Conservation (phyloP, 2,329 filamentous ascomycete species). For the Epicoccum sorghinum region DNA sequence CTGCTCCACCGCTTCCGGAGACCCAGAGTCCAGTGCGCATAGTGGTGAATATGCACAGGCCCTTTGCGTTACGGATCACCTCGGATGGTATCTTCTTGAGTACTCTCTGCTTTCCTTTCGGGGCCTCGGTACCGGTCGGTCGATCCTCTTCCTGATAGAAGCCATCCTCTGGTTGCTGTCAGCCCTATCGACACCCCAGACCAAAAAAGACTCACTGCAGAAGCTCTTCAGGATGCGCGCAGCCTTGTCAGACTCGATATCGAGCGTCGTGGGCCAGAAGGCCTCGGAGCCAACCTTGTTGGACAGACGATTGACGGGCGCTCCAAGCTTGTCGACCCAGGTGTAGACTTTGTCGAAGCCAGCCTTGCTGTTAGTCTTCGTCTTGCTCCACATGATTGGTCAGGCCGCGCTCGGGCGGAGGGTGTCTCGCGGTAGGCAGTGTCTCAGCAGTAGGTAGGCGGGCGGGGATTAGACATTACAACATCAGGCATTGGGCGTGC, state of each 20-base stretch:
- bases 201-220: constrained; percentile 67
- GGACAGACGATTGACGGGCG: constrained; percentile 78
- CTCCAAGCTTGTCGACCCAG: constrained; percentile 70
- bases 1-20: constrained; percentile 87
- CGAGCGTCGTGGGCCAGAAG: constrained; percentile 84
- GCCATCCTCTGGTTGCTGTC: constrained; percentile 62
- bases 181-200: constrained; percentile 12
- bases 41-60: constrained; percentile 90
- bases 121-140: constrained; percentile 53
- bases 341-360: constrained; percentile 76
- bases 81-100: constrained; percentile 82
- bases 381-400: constrained; percentile 42
- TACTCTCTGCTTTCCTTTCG: constrained; percentile 67
- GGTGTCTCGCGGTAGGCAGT: constrained; percentile 22
- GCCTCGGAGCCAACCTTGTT: constrained; percentile 83
- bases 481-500: constrained; percentile 15
- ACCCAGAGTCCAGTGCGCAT: constrained; percentile 94
- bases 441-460: constrained; percentile 21
- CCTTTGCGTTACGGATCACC: constrained; percentile 87
- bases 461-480: constrained; percentile 32
- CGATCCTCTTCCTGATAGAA: constrained; percentile 67
- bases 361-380: constrained; percentile 43
- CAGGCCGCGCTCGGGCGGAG: constrained; percentile 7
- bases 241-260: constrained; percentile 90
- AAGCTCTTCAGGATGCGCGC: constrained; percentile 89